These are phyloP conservation scores for Coprinellus micaceus DNA, from an alignment of 768 basidiomycete species.

Conservation along the genomic window DNA sequence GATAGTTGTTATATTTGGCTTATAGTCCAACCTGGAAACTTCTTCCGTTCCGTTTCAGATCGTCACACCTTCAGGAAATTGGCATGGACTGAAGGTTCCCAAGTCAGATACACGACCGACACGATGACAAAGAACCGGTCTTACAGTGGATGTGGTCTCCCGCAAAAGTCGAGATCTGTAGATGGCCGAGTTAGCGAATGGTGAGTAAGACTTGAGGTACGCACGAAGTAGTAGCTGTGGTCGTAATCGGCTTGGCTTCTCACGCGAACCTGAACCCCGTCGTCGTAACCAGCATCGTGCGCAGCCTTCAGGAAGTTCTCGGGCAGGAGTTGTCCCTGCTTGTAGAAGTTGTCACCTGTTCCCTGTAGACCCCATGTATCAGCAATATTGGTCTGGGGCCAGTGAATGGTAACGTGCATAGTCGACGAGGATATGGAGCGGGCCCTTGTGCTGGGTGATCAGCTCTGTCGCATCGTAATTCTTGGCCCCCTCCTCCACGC, in stretches of 20 bases:
- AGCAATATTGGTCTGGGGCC: background rate
- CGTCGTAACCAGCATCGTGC: conserved; percentile 65
- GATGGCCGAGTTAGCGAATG: background rate
- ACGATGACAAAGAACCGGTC: conserved; percentile 11
- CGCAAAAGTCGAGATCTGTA: conserved; percentile 84
- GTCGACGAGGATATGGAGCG: conserved; percentile 81
- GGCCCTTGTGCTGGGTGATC: conserved; percentile 56
- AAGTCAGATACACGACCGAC: conserved; percentile 2
- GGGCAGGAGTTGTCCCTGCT: conserved; percentile 84
- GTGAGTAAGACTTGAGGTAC: conserved; percentile 12
- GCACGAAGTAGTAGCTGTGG: conserved; percentile 84
- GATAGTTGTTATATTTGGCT: background rate
- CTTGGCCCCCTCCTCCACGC: conserved; percentile 67
- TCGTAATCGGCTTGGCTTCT: conserved; percentile 82
- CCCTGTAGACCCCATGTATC: too few species aligned
- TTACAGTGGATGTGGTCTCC: conserved; percentile 86
- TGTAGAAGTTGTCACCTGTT: conserved; percentile 76
- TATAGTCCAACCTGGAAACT: background rate
- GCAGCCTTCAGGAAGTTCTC: conserved; percentile 84
- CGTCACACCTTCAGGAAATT: conserved; percentile 74
- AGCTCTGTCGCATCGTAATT: conserved; percentile 85
- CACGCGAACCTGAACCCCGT: conserved; percentile 67
- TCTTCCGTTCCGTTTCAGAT: background rate
- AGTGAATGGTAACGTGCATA: conserved; percentile 50
- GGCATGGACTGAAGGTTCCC: conserved; percentile 65